Base-by-base conservation (phyloP, 2,329 filamentous ascomycete genomes). In the Phaeosphaeria sp. region DNA sequence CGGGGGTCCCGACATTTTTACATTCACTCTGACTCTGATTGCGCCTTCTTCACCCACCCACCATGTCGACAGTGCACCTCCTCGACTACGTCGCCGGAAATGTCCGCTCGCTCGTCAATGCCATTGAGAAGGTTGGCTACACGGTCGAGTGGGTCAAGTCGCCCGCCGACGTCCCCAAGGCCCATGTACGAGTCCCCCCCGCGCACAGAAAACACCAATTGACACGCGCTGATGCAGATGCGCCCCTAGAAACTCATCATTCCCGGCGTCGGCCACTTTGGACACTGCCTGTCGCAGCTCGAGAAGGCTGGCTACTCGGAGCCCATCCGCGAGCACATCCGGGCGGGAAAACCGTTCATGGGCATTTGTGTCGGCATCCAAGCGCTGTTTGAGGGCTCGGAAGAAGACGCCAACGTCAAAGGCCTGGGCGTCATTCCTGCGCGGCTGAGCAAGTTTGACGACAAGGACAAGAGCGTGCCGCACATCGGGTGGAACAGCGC, bases 401-500 rank as follows among this genome's bases (percentile, higher is more conserved):
- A 87, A 42, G 95, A 99, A 77, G 89, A 92, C 64, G 81, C 88
- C 0, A 78, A 82, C 18, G 88, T 92, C 15, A 79, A 87, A 2
- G 95, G 95, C 1, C 81, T 99, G 48, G 90, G 89, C 5, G 46
- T 96, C 25, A 88, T 98, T 60, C 87, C 89, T 45, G 86, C 86
- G 40, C 81, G 80, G 11, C 85, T 99, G 63, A 83, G 87, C 73
- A 89, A 89, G 59, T 99, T 99, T 80, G 82, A 92, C 74, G 87
- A 91, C 74, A 77, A 79, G 30, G 81, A 86, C 69, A 98, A 98
- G 80, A 89, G 93, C 39, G 96, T 99, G n/a, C 95, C 95, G 40
- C 96, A 99, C 80, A 99, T 99, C 77, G 95, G 95, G 54, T 99
- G 95, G 95, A 99, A 99, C 79, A 93, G 89, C 67, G 95, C 96